Percentiles rank a stretch among this genome's conserved stretches.
phyloP scores from a whole-genome alignment of 2,329 filamentous ascomycete species.

The Eurotiales sp. region DNA sequence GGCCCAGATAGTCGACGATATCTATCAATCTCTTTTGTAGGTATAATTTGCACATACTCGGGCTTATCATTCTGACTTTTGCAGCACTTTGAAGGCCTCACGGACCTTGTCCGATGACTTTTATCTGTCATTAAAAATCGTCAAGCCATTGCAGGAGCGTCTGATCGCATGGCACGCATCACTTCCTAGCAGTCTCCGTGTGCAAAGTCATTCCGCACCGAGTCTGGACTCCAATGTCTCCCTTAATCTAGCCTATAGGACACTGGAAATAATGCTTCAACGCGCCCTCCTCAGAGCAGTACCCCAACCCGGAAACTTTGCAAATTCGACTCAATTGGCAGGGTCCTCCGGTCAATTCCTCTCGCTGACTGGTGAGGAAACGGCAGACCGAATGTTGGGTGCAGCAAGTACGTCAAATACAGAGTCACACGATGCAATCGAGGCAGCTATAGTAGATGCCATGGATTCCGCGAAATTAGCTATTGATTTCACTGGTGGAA shows the following conservation, averaged over 20 bases:
- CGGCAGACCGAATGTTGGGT: constrained; percentile 17
- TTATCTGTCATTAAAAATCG: constrained; percentile 24
- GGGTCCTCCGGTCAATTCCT: too few species aligned
- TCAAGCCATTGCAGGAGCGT: constrained; percentile 22
- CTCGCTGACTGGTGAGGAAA: too few species aligned
- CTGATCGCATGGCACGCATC: constrained; percentile 28
- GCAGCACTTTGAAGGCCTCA: constrained; percentile 18
- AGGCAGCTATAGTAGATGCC: constrained; percentile 26
- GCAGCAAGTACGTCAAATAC: constrained; percentile 7
- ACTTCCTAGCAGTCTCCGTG: constrained; percentile 25
- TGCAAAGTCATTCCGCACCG: constrained; percentile 25
- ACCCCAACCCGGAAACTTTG: constrained; percentile 15
- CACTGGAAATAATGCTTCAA: constrained; percentile 31
- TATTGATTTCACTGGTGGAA: constrained; percentile 25
- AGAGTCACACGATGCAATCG: constrained; percentile 22
- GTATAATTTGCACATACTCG: constrained; percentile 12
- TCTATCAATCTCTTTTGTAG: constrained; percentile 30
- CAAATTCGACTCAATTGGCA: not conserved
- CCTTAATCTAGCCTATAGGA: constrained; percentile 31
- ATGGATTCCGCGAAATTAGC: constrained; percentile 30
- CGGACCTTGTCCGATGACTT: constrained; percentile 22
- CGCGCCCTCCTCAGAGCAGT: constrained; percentile 30
- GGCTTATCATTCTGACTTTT: constrained; percentile 15
- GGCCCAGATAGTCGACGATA: constrained; percentile 27
- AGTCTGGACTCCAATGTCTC: constrained; percentile 23